Base-by-base conservation (phyloP, 2,329 filamentous ascomycete species). In the Aspergillus pseudoglaucus region DNA sequence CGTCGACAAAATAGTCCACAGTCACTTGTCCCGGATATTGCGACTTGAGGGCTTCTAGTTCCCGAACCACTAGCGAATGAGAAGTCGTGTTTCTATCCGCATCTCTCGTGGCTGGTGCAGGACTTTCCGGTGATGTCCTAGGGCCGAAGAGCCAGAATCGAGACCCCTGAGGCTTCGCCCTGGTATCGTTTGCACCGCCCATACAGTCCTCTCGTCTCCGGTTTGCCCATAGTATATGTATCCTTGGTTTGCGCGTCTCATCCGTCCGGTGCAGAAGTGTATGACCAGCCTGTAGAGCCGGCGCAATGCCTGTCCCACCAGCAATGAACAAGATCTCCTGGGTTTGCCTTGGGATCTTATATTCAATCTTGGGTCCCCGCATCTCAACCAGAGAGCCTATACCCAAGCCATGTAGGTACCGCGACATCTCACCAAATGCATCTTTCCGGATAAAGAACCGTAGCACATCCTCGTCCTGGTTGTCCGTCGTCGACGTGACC, bases 271-370 rank as follows among this genome's bases (percentile, higher is more conserved):
- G 57, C 44, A 62, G 69, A 9, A 91, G 67, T 0, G 81, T 80
- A 51, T 83, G 72, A 1, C 84, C 87, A 37, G 86, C 80, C 69
- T 97, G 91, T 66, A 97, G 70, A 6, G 90, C 93, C 0, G 91
- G 88, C 14, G 89, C 90, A 58, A 98, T 87, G 1, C 93, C 91
- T 0, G 93, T 98, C 0, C 93, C 93, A 2, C 90, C 93, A 1
- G 90, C 93, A 18, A 97, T 72, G 61, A 97, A 95, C 2, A 96
- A 74, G 2, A 96, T 75, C 50, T 79, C 73, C 44, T 71, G 66
- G 22, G 80, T 74, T 47, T 77, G 67, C 4, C 59, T 78, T 64
- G 80, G 77, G 6, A 86, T 66, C 18, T 73, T 67, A 52, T 84
- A 88, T 42, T 91, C 88, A 1, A 81, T 66, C 56, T 86, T 81